These are phyloP conservation scores for Ophiostoma populinum DNA, from an alignment of 2,329 filamentous ascomycete species.

Conservation along the genomic window DNA sequence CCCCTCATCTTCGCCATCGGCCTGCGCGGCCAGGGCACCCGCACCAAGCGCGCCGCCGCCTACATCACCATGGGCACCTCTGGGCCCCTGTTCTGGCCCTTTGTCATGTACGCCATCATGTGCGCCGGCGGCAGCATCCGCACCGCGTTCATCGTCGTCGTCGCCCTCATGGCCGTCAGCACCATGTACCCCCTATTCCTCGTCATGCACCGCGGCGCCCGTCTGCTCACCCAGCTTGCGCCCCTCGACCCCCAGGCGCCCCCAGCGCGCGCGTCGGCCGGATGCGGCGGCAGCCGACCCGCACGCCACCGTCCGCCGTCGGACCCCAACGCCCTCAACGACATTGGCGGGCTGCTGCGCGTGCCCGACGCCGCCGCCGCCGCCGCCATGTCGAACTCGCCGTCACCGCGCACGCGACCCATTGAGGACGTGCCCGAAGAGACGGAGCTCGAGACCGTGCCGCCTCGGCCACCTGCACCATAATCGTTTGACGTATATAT, in stretches of 20 bases:
- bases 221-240: slow-evolving; percentile 15
- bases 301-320: background rate
- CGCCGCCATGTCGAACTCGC: no score
- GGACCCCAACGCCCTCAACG: background rate
- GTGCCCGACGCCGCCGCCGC: no score
- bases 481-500: no score
- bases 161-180: slow-evolving; percentile 30
- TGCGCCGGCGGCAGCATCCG: slow-evolving; percentile 41
- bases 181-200: slow-evolving; percentile 33
- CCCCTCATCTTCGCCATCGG: slow-evolving; percentile 67
- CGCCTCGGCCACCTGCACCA: no score
- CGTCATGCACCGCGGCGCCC: slow-evolving; percentile 27
- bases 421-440: no score
- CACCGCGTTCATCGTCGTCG: slow-evolving; percentile 45
- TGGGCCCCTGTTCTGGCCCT: slow-evolving; percentile 58
- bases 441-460: no score
- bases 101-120: slow-evolving; percentile 53
- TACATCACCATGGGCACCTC: slow-evolving; percentile 62
- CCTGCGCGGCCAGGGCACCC: slow-evolving; percentile 61
- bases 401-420: no score
- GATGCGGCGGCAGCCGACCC: background rate
- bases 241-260: background rate
- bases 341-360: background rate
- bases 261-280: background rate
- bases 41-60: slow-evolving; percentile 62